Evolutionary conservation across 257 asterid species (phyloP).

Genomic region (Solanum piurae): DNA sequence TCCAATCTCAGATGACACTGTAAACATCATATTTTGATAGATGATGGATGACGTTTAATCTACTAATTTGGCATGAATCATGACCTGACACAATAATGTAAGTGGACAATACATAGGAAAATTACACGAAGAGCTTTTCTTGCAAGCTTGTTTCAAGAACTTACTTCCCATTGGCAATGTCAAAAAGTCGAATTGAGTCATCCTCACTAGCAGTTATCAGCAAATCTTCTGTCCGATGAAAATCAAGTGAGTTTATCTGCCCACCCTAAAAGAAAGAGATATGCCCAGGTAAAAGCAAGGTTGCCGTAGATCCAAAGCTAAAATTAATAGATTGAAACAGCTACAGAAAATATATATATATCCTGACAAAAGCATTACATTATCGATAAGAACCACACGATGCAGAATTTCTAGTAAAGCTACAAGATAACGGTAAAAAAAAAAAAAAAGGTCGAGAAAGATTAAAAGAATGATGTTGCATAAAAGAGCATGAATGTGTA

Average conservation of each 20-base stretch:
- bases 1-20: neutral
- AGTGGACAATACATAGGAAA: neutral
- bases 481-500: neutral
- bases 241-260: conserved; percentile 71
- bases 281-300: neutral
- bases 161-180: conserved; percentile 70
- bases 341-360: neutral
- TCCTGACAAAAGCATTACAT: neutral
- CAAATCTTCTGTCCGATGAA: conserved; percentile 80
- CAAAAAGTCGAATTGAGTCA: conserved; percentile 81
- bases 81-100: neutral
- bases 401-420: neutral
- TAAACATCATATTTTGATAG: neutral
- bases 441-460: neutral
- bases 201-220: conserved; percentile 83
- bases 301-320: neutral
- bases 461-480: neutral
- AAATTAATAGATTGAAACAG: neutral
- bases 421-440: neutral
- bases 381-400: neutral
- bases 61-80: neutral
- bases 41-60: neutral
- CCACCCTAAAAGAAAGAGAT: conserved; percentile 50
- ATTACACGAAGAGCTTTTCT: neutral
- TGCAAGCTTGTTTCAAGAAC: conserved; percentile 1